Evolutionary conservation across 192 early-diverging fungal species (phyloP).

Genomic region (Spizellomyces sp.): DNA sequence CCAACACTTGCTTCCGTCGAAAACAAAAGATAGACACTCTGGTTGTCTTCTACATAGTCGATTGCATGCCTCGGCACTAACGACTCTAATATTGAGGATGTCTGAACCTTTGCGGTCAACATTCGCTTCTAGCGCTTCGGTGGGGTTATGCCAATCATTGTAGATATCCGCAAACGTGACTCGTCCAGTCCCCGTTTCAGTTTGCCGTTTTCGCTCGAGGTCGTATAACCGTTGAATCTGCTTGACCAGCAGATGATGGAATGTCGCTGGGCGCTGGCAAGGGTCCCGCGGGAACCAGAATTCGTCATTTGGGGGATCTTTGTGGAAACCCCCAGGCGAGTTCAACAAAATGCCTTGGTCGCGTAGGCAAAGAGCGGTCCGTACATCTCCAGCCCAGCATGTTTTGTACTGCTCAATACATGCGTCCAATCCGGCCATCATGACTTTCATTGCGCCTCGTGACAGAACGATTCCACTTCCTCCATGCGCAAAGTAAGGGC

Average conservation of each 20-base stretch:
- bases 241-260: conserved; percentile 51
- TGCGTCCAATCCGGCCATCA: conserved; percentile 36
- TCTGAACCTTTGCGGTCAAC: conserved; percentile 24
- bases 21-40: conserved; percentile 18
- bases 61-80: conserved; percentile 16
- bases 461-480: conserved; percentile 58
- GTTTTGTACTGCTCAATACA: conserved; percentile 50
- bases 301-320: conserved; percentile 36
- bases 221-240: conserved; percentile 48
- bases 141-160: conserved; percentile 3
- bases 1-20: conserved; percentile 27
- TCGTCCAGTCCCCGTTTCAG: background rate
- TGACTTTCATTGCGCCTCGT: conserved; percentile 44
- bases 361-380: conserved; percentile 56
- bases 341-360: conserved; percentile 48
- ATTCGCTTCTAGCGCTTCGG: background rate
- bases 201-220: conserved; percentile 5
- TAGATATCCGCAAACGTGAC: conserved; percentile 27
- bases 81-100: background rate
- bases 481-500: conserved; percentile 60
- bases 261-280: conserved; percentile 50
- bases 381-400: conserved; percentile 66
- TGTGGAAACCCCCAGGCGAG: conserved; percentile 15
- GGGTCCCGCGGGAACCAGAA: conserved; percentile 44
- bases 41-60: conserved; percentile 7